Evolutionary conservation across 2,329 filamentous ascomycete species (phyloP), one percentile per base, ranked within the genome.

Genomic region (Cercospora janseana): DNA sequence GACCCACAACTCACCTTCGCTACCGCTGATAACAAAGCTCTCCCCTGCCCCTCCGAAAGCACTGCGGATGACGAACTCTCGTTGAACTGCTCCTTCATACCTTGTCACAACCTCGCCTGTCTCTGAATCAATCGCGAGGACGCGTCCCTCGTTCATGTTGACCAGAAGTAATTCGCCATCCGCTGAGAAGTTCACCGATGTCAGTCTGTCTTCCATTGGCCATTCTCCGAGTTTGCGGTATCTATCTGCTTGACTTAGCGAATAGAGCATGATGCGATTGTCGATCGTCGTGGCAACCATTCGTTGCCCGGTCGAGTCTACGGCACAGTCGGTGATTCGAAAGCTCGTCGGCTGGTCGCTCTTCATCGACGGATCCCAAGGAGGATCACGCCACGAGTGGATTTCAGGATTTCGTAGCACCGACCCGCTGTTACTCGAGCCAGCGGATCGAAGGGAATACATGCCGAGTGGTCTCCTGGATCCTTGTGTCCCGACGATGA

Each of bases 1-100:
- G 28, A 8, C 4, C n/a, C 12, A 16, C 8, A 12, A 48, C 55
- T 20, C 52, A 90, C 88, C 87, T 79, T 96, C 90, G 63, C 90
- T 95, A 8, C 93, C 93, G 63, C 88, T 92, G 21, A 94, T 77
- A 7, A 97, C 86, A 68, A 96, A 96, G 66, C 86, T 91, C 71
- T 96, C 90, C 51, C 88, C 85, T 1, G 92, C 91, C 24, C 93
- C 93, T 13, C 93, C 93, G 70, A 96, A 93, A 0, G 78, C 75
- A 62, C 85, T 87, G 43, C 92, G 80, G 52, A 98, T 94, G 48
- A 96, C 79, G 64, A 76, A 95, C 2, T 85, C 74, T 46, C 82
- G 85, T 55, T 90, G 88, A 34, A 78, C 80, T 55, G 91, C 86
- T 0, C 89, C 91, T 12, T 81, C 75, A 65, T 87, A 97, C 59